A percentile compares a stretch with the other conserved stretches of the same genome.
phyloP scores from a whole-genome alignment of 225 moss, liverwort and hornwort species.

The Ulota crispa region DNA sequence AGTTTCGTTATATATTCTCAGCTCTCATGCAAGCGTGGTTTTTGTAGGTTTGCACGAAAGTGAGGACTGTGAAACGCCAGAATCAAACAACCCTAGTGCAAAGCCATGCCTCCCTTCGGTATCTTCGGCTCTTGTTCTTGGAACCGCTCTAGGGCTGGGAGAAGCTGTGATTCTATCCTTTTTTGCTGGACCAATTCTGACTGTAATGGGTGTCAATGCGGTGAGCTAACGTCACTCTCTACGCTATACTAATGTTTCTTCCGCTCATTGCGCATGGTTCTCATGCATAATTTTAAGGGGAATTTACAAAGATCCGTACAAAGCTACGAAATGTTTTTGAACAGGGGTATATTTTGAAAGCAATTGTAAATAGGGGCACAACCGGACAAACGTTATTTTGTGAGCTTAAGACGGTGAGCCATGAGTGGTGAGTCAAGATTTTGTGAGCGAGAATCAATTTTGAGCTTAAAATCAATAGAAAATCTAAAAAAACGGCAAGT shows the following conservation, averaged over 20 bases:
- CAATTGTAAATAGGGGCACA: too few species aligned
- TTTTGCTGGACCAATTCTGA: constrained; percentile 41
- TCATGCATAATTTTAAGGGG: background rate
- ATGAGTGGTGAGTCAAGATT: too few species aligned
- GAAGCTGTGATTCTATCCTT: constrained; percentile 34
- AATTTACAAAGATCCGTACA: too few species aligned
- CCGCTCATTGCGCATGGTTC: background rate
- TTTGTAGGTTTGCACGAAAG: constrained; percentile 27
- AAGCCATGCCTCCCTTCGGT: constrained; percentile 70
- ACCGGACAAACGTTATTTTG: too few species aligned
- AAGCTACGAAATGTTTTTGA: too few species aligned
- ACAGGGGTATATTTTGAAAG: too few species aligned
- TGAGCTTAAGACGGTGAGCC: too few species aligned
- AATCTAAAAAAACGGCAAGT: too few species aligned
- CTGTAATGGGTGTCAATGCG: constrained; percentile 39
- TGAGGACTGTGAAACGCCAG: constrained; percentile 33
- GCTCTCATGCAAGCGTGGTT: constrained; percentile 3
- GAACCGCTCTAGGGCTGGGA: constrained; percentile 31
- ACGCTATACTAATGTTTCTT: background rate
- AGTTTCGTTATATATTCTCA: background rate
- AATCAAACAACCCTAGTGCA: constrained; percentile 10
- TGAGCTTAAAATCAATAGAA: too few species aligned
- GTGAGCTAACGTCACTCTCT: constrained; percentile 28
- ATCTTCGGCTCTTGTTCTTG: constrained; percentile 61
- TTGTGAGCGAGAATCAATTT: too few species aligned